Base-by-base conservation (phyloP, 495 filamentous ascomycete species). In the Penicillium odoratum region DNA sequence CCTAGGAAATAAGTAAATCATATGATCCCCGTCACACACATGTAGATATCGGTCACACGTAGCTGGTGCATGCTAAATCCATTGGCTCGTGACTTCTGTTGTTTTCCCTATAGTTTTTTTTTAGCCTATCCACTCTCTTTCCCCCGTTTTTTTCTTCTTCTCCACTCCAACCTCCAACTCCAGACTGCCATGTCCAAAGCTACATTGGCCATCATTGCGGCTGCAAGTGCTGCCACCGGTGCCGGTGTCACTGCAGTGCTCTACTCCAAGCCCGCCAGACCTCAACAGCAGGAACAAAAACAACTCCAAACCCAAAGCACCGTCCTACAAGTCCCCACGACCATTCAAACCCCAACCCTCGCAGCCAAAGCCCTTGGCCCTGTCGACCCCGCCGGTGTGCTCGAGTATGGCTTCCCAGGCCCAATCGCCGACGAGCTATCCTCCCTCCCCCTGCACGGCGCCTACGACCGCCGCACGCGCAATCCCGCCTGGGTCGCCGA, bases 401-500 rank as follows among this genome's bases (percentile, higher is more conserved):
- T 96, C 72, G 88, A 97, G 70, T 98, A 98, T 74, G 94, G 95
- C 63, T 98, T 98, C 76, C 93, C 94, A 1, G 94, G 94, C 55
- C 95, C 94, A 33, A 73, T 93, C 30, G 81, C 85, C 64, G 94
- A 98, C 73, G 83, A 95, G 53, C 87, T 90, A 42, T 81, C 84
- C 38, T 83, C 89, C 13, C 70, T 82, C 3, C 86, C 90, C 26
- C 81, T 96, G 36, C 80, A 92, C 59, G 96, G 92, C 29, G 86
- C 88, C 65, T 98, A 86, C 79, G 93, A 98, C 73, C 90, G 94
- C 9, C 89, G 93, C 55, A 90, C 87, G 51, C 88, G 92, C 63
- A 98, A 98, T 69, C 94, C 94, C 3, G 74, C 86, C 69, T 98
- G 94, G 94, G 94, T 97, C 7, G 92, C 87, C 53, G 94, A 98